These are phyloP conservation scores for Diplodia scrobiculata DNA, from an alignment of 2,329 filamentous ascomycete genomes.

Conservation along the genomic window DNA sequence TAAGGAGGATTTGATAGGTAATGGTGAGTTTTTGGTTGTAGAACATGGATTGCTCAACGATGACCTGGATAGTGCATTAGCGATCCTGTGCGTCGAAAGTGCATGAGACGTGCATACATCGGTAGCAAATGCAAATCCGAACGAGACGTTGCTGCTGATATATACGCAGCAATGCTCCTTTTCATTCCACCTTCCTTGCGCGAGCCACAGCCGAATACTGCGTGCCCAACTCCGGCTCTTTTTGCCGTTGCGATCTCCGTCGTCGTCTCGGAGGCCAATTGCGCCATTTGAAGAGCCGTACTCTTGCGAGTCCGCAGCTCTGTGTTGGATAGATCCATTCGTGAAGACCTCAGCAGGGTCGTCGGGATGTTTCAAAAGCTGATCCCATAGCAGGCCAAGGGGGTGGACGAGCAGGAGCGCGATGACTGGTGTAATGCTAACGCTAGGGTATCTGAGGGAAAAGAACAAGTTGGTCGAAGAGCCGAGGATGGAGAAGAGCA, in stretches of 20 bases:
- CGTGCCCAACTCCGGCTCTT: conserved; percentile 34
- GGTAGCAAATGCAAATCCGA: conserved; percentile 85
- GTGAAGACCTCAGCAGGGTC: conserved; percentile 60
- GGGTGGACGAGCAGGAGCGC: conserved; percentile 82
- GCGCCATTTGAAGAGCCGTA: conserved; percentile 11
- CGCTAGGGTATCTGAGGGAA: conserved; percentile 84
- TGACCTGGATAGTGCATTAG: conserved; percentile 54
- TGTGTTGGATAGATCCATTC: conserved; percentile 55
- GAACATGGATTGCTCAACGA: conserved; percentile 86
- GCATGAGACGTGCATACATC: conserved; percentile 56
- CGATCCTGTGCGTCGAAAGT: neutral
- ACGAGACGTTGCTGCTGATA: conserved; percentile 85
- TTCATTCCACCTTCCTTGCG: conserved; percentile 80
- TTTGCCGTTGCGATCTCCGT: neutral
- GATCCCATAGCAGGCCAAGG: conserved; percentile 78
- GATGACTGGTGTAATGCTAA: conserved; percentile 86
- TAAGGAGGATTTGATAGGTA: conserved; percentile 77
- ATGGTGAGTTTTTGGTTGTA: conserved; percentile 80
- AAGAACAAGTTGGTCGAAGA: conserved; percentile 87
- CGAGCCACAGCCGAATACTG: conserved; percentile 70
- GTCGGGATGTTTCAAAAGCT: conserved; percentile 62
- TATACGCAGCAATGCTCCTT: conserved; percentile 89
- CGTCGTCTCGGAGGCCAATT: neutral
- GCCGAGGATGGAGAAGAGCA: conserved; percentile 76
- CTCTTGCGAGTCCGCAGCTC: conserved; percentile 18